Conservation (phyloP, 139 green algal species). For the Desmodesmus armatus region DNA sequence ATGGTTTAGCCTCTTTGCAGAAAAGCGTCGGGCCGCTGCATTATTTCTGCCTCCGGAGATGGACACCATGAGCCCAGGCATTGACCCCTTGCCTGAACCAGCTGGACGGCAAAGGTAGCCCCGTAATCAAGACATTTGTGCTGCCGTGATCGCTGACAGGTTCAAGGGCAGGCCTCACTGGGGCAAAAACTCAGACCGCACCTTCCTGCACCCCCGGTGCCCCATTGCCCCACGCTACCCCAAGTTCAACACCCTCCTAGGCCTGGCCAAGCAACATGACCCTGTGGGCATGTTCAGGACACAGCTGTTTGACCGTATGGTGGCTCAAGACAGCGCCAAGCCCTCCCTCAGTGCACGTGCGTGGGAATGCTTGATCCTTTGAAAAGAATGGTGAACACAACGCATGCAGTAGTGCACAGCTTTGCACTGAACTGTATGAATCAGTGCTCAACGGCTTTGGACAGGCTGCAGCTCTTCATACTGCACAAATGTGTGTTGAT, state of each 20-base stretch:
- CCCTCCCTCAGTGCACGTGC: not conserved
- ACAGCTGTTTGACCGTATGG: not conserved
- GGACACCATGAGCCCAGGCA: no score
- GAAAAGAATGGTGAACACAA: not conserved
- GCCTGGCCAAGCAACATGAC: not conserved
- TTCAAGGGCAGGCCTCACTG: not conserved
- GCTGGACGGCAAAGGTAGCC: no score
- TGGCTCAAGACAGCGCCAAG: not conserved
- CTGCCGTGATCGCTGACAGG: not conserved
- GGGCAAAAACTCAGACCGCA: slow-evolving; percentile 42
- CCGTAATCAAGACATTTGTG: not conserved
- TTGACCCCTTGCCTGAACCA: no score
- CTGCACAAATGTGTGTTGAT: not conserved
- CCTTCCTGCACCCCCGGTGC: slow-evolving; percentile 32
- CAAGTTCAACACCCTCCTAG: not conserved
- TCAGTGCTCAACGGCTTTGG: not conserved
- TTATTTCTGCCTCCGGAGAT: no score
- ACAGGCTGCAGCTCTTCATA: not conserved
- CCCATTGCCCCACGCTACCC: slow-evolving; percentile 6
- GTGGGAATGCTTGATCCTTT: not conserved
- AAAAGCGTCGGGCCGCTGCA: no score
- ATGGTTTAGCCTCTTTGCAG: no score
- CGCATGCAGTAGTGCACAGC: not conserved
- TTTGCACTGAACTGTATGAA: not conserved
- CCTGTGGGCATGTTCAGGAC: slow-evolving; percentile 1